Evolutionary conservation across 1,284 basidiomycete genomes (phyloP).

Genomic region (Ceraceosorus guamensis): DNA sequence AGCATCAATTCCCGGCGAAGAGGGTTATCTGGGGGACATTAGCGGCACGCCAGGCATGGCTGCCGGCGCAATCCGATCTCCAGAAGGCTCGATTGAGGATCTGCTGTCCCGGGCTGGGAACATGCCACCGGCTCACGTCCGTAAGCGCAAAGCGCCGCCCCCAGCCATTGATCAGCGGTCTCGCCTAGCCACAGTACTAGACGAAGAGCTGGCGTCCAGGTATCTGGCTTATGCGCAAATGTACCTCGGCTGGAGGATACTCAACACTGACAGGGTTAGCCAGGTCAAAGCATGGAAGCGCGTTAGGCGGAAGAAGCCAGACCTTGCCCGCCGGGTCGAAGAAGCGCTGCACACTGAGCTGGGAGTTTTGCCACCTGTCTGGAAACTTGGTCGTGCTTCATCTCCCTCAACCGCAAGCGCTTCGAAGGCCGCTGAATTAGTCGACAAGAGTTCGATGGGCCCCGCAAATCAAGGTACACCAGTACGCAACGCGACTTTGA

Average conservation of each 20-base stretch:
- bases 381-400: too few relatives aligned
- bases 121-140: neutral
- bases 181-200: neutral
- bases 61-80: neutral
- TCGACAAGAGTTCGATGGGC: too few relatives aligned
- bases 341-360: conserved; percentile 6
- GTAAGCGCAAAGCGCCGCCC: neutral
- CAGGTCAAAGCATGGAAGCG: conserved; percentile 3
- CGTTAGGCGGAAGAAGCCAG: conserved; percentile 3
- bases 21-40: neutral
- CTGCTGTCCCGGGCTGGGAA: too few relatives aligned
- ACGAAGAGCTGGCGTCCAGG: conserved; percentile 5
- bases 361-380: neutral
- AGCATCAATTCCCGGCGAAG: neutral
- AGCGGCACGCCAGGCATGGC: neutral
- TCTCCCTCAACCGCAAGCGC: too few relatives aligned
- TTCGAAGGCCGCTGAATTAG: too few relatives aligned
- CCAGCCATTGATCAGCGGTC: neutral
- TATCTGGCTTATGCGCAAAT: conserved; percentile 6
- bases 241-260: conserved; percentile 7
- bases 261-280: neutral
- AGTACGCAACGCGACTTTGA: too few relatives aligned
- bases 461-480: too few relatives aligned
- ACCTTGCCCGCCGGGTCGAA: conserved; percentile 1
- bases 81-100: too few relatives aligned